These are phyloP conservation scores for Dipteronia dyeriana DNA, from an alignment of 345 rosid species.

Conservation along the genomic window DNA sequence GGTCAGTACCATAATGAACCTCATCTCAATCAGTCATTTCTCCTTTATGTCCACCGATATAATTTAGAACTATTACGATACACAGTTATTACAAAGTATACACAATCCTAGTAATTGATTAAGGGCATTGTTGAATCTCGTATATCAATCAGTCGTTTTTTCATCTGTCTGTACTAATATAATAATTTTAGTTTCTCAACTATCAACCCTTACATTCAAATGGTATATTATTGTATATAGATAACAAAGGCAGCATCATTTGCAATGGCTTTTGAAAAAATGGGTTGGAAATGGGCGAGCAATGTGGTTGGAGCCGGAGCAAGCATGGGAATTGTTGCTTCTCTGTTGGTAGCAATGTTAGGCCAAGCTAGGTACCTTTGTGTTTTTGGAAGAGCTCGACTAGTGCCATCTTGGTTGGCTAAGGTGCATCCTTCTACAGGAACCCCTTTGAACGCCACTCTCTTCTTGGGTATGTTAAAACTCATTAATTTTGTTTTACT, in stretches of 20 bases:
- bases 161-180: no score
- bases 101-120: background rate
- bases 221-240: slow-evolving; percentile 28
- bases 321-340: slow-evolving; percentile 91
- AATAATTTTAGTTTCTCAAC: no score
- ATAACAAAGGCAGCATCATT: slow-evolving; percentile 61
- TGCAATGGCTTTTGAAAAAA: slow-evolving; percentile 59
- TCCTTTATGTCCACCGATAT: no score
- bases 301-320: slow-evolving; percentile 94
- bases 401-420: slow-evolving; percentile 88
- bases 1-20: slow-evolving; percentile 40
- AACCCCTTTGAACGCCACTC: slow-evolving; percentile 92
- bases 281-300: slow-evolving; percentile 87
- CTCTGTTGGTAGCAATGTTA: slow-evolving; percentile 92
- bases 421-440: slow-evolving; percentile 95
- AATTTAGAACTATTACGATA: no score
- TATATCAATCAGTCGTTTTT: no score
- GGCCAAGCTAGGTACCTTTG: slow-evolving; percentile 98
- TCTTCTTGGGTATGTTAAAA: slow-evolving; percentile 66
- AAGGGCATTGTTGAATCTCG: background rate
- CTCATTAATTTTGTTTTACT: background rate
- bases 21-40: no score
- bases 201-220: no score
- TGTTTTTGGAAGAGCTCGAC: slow-evolving; percentile 82
- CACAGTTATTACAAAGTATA: background rate